Percentiles rank a stretch among this genome's conserved stretches.
Conservation (phyloP, 2,329 filamentous ascomycete species). For the Talaromyces marneffei region DNA sequence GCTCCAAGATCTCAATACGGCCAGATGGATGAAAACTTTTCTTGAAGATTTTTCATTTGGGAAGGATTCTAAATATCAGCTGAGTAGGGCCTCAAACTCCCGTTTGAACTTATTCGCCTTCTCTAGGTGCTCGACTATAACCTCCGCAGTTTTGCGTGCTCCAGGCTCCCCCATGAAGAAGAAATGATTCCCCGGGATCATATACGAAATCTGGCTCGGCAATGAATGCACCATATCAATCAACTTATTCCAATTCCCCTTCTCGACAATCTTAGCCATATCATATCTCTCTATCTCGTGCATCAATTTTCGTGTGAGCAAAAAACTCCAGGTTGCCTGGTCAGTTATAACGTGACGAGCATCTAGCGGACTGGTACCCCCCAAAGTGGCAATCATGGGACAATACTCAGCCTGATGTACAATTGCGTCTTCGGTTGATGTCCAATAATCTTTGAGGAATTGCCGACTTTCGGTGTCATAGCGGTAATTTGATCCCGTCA, state of each 20-base stretch:
- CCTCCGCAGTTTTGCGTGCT: conserved; percentile 15
- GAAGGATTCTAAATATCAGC: neutral
- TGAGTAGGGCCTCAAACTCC: conserved; percentile 3
- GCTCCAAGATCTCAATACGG: neutral
- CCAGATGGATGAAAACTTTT: neutral
- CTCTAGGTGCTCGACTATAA: conserved; percentile 7
- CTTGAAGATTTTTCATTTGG: neutral
- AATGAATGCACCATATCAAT: conserved; percentile 10
- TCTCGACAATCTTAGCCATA: neutral
- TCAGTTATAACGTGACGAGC: conserved; percentile 14
- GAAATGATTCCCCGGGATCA: conserved; percentile 19
- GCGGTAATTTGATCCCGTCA: conserved; percentile 8
- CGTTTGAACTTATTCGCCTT: neutral
- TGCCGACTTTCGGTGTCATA: conserved; percentile 3
- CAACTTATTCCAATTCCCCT: conserved; percentile 3
- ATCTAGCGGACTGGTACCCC: conserved; percentile 11
- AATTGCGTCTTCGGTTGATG: conserved; percentile 9
- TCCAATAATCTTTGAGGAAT: conserved; percentile 3
- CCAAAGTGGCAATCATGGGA: conserved; percentile 14
- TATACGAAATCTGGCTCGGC: conserved; percentile 6
- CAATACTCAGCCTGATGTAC: conserved; percentile 8
- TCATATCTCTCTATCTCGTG: conserved; percentile 1
- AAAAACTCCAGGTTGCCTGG: conserved; percentile 14
- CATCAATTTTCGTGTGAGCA: conserved; percentile 13
- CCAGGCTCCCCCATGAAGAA: conserved; percentile 21